Base-by-base conservation (phyloP, 2,329 filamentous ascomycete species). In the Phoma sp. region DNA sequence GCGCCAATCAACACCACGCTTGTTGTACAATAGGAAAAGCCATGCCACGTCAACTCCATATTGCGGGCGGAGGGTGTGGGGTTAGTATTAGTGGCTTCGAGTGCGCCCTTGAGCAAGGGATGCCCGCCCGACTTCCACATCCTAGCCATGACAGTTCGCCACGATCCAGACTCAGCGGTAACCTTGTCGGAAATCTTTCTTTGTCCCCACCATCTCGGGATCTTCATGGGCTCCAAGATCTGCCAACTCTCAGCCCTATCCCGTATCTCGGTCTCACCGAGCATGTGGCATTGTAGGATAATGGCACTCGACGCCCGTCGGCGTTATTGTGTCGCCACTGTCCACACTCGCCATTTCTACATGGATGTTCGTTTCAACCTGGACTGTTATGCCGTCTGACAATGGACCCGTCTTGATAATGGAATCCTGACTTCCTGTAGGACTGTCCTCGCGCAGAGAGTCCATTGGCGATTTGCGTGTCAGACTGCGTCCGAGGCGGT, bases 351-450 rank as follows among this genome's bases (percentile, higher is more conserved):
- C 51, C 2, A 37, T 53, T n/a, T 32, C 34, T 1, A 56, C 53
- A 9, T 50, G 46, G 32, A 56, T 50, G 5, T 62, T 42, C 5
- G 60, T 57, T 47, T 74, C 69, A 14, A 74, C 61, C 29, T 74
- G 68, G 7, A 75, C 69, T 38, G 70, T 69, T 14, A 72, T 75
- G 37, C 74, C 69, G 3, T 69, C 46, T 7, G 23, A 5, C 9
- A 42, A n/a, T 5, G 52, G 34, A 7, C 57, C 42, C 2, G 62
- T 62, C 39, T 72, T 72, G 29, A 73, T 68, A 7, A 75, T 74
- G 11, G 65, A 67, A 40, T 74, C 73, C 40, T 70, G 65, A 14
- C 68, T 72, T 15, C 71, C 73, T 9, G 64, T 68, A 2, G 66
- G 65, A 28, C 64, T 70, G 14, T 59, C 49, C 3, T 71, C 69